These are phyloP conservation scores for Grigorovia transvaalensis DNA, from an alignment of 805 yeast genomes.

Conservation along the genomic window DNA sequence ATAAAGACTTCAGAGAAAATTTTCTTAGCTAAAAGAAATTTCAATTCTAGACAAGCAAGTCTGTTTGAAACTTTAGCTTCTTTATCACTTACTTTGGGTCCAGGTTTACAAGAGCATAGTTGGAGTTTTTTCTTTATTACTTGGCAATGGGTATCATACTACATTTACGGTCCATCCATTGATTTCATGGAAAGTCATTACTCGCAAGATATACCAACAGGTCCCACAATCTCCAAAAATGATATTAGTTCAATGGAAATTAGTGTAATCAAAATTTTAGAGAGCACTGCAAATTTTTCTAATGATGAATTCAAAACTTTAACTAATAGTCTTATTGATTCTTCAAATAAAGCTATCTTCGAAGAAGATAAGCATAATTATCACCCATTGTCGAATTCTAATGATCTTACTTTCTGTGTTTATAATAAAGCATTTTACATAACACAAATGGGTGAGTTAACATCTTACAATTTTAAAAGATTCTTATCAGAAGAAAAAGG, in stretches of 20 bases:
- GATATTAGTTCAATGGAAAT: constrained; percentile 45
- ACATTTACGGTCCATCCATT: constrained; percentile 49
- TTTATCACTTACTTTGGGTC: constrained; percentile 73
- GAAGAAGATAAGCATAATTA: constrained; percentile 9
- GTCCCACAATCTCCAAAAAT: constrained; percentile 33
- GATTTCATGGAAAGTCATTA: constrained; percentile 27
- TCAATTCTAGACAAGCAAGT: constrained; percentile 59
- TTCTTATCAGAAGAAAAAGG: constrained; percentile 31
- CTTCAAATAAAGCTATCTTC: constrained; percentile 14
- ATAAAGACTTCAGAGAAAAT: constrained; percentile 6
- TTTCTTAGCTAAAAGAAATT: constrained; percentile 31
- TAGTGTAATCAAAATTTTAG: constrained; percentile 51
- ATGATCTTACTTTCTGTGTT: constrained; percentile 31
- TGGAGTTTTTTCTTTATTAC: constrained; percentile 60
- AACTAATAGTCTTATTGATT: constrained; percentile 31
- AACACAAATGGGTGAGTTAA: constrained; percentile 41
- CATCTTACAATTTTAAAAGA: constrained; percentile 41
- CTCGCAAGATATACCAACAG: constrained; percentile 32
- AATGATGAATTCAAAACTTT: constrained; percentile 40
- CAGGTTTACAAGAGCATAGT: constrained; percentile 44
- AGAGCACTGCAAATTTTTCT: constrained; percentile 49
- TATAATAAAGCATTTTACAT: constrained; percentile 49
- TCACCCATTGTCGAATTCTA: constrained; percentile 17
- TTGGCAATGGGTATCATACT: constrained; percentile 71
- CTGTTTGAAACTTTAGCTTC: constrained; percentile 72